Evolutionary conservation across 139 green algal species (phyloP), one percentile per base, ranked within the genome.

Genomic region (Volvox africanus): DNA sequence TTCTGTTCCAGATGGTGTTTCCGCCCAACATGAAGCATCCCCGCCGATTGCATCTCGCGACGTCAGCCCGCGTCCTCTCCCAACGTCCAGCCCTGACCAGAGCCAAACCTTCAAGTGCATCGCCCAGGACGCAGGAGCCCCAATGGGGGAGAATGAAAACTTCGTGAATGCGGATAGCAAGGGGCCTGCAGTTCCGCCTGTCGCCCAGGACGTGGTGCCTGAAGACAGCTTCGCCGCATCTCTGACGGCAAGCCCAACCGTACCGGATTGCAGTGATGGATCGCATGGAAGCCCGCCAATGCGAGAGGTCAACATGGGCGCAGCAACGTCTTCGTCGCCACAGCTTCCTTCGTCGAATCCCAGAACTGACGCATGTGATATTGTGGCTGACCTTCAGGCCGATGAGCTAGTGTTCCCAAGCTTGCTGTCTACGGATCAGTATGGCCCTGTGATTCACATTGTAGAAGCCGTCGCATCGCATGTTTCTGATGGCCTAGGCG

Each of bases 331-430:
- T 13, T 44, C 83, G 35, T 68, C 75, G 83, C 65, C 35, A 37
- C 35, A 24, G 0, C 75, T 61, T 24, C 32, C 80, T 55, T 26
- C 78, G 32, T 33, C 78, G 17, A 61, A 75, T 17, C 6, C 30
- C 24, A 61, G 61, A n/a, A 14, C 37, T 68, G 78, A 35, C 33
- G 16, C 33, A 35, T 35, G 14, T 62, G 82, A 88, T 19, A 20
- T 22, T 16, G 82, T 65, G 11, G 12, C 35, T 5, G 82, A 35
- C 11, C 62, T 5, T 3, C 26, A 79, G 16, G 65, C 24, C 0
- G 5, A 14, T 12, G 85, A 89, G 69, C 85, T 89, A n/a, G 85
- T 89, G 19, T 89, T 89, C 36, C 85, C 85, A 36, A 82, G 69
- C 85, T 71, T 89, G 14, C 19, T 44, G 36, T 55, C 76, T 19